Evolutionary conservation across 2,329 filamentous ascomycete species (phyloP).

Genomic region (Berkeleyomyces basicola): DNA sequence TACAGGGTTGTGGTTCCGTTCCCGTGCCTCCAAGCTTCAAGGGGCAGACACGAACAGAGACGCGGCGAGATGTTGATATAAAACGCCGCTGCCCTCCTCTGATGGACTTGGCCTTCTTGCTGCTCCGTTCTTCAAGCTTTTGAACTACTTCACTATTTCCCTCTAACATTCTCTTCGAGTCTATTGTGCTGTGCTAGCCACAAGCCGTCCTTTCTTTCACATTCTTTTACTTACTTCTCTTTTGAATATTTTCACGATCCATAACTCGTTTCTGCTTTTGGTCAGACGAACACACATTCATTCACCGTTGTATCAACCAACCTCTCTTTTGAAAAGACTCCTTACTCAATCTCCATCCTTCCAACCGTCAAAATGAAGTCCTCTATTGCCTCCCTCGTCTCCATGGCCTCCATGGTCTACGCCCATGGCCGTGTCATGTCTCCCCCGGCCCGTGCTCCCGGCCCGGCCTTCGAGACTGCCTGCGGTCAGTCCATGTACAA

Average conservation of each 20-base stretch:
- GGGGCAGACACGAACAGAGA: background rate
- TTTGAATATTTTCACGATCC: background rate
- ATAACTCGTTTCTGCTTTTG: background rate
- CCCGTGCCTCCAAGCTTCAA: background rate
- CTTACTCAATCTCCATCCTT: background rate
- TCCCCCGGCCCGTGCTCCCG: constrained; percentile 26
- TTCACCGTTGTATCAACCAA: background rate
- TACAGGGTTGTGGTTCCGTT: background rate
- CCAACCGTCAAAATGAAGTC: constrained; percentile 10
- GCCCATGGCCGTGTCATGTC: constrained; percentile 29
- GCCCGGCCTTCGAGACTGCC: constrained; percentile 26
- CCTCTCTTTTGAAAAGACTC: background rate
- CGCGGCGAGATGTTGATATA: background rate
- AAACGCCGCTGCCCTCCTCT: background rate
- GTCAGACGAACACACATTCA: constrained; percentile 5
- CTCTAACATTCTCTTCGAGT: background rate
- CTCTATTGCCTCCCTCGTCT: constrained; percentile 6
- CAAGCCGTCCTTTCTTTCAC: constrained; percentile 9
- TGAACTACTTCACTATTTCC: background rate
- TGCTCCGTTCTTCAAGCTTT: background rate
- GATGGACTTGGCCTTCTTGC: background rate
- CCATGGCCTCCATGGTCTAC: constrained; percentile 18
- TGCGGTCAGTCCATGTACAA: constrained; percentile 27
- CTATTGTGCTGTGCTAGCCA: constrained; percentile 4
- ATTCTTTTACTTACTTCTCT: background rate